Percentiles rank a stretch among this genome's conserved stretches.
Conservation (phyloP, 306 rosid species). For the Vigna nakashimae region DNA sequence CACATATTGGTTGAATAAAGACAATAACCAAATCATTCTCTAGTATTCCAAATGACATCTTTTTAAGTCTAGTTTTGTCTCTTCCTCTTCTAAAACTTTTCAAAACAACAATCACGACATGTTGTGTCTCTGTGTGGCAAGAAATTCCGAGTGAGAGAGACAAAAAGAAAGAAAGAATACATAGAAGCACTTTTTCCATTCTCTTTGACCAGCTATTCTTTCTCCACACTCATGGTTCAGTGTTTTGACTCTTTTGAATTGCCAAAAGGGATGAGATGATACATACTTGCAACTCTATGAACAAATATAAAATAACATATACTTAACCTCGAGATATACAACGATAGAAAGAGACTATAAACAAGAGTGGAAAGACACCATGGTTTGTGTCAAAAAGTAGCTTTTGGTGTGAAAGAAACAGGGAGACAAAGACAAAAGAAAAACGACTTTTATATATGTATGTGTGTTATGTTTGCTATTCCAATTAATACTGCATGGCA, state of each 20-base stretch:
- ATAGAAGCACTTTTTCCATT: constrained; percentile 17
- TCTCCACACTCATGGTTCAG: background rate
- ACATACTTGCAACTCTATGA: too few relatives aligned
- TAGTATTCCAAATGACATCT: background rate
- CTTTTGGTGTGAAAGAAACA: constrained; percentile 43
- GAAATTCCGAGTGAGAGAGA: constrained; percentile 35
- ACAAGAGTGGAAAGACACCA: constrained; percentile 53
- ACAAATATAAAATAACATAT: too few relatives aligned
- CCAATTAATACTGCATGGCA: constrained; percentile 45
- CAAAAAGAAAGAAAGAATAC: constrained; percentile 6
- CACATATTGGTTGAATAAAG: background rate
- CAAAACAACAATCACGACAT: constrained; percentile 8
- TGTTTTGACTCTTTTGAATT: constrained; percentile 41
- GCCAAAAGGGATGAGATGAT: constrained; percentile 34
- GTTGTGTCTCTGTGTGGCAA: background rate
- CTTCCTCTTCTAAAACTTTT: constrained; percentile 12
- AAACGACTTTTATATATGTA: constrained; percentile 16
- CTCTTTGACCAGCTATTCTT: constrained; percentile 6
- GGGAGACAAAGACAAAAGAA: constrained; percentile 48
- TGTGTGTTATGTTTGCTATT: background rate
- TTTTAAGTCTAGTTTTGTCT: background rate
- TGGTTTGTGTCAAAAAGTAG: constrained; percentile 48
- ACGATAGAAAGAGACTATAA: constrained; percentile 46
- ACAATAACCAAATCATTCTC: constrained; percentile 32
- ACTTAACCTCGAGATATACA: constrained; percentile 50